Evolutionary conservation across 306 rosid species (phyloP).

Genomic region (Malus sylvestris): DNA sequence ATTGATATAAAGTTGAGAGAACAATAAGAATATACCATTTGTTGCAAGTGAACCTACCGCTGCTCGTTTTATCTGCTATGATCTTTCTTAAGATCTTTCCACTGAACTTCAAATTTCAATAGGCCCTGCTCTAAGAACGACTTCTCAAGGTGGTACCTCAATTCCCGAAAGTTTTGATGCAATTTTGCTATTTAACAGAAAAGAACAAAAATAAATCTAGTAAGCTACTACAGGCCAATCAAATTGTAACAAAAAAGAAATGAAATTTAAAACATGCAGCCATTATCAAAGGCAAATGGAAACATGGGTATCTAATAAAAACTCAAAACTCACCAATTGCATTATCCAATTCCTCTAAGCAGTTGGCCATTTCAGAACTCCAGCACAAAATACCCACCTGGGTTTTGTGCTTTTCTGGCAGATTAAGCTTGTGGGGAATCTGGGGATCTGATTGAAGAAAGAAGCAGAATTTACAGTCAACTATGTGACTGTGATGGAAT

Average conservation of each 20-base stretch:
- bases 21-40: neutral
- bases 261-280: neutral
- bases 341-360: slow-evolving; percentile 7
- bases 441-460: neutral
- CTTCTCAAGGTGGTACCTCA: slow-evolving; percentile 15
- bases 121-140: slow-evolving; percentile 6
- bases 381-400: neutral
- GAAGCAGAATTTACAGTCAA: neutral
- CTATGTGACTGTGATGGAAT: neutral
- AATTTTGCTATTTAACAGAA: slow-evolving; percentile 15
- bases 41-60: neutral
- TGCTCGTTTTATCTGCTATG: neutral
- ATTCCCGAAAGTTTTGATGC: slow-evolving; percentile 18
- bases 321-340: slow-evolving; percentile 13
- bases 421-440: neutral
- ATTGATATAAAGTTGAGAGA: neutral
- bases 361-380: slow-evolving; percentile 2
- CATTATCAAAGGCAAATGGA: neutral
- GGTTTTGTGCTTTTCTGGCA: neutral
- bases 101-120: slow-evolving; percentile 10
- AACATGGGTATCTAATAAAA: neutral
- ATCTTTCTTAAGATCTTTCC: slow-evolving; percentile 10
- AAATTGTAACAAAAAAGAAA: neutral
- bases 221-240: slow-evolving; percentile 10
- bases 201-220: neutral